phyloP scores from a whole-genome alignment of 2,329 filamentous ascomycete genomes.

The Colletotrichum phormii region DNA sequence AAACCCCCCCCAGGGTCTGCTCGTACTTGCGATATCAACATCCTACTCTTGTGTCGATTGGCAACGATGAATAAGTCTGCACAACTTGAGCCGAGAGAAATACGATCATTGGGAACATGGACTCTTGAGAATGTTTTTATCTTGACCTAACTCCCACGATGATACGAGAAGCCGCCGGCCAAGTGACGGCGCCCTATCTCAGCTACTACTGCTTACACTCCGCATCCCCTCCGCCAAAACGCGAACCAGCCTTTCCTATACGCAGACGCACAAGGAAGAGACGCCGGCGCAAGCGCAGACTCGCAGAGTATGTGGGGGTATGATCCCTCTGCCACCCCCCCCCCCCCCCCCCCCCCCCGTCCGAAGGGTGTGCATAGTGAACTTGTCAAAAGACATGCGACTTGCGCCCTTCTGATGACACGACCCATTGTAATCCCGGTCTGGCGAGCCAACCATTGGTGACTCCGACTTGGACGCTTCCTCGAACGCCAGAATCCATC shows the following conservation, averaged over 20 bases:
- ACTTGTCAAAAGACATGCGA: conserved; percentile 29
- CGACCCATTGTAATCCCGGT: conserved; percentile 34
- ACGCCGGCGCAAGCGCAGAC: conserved; percentile 10
- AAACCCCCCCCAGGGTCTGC: not conserved
- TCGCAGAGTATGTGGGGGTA: conserved; percentile 18
- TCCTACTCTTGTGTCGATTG: not conserved
- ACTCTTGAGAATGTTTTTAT: not conserved
- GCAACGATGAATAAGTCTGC: not conserved
- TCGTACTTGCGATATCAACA: conserved; percentile 18
- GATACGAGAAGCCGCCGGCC: not conserved
- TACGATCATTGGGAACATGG: not conserved
- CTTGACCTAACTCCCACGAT: not conserved
- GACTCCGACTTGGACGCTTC: conserved; percentile 32
- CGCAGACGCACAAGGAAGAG: not conserved
- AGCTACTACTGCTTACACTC: conserved; percentile 16
- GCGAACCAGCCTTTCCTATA: not conserved
- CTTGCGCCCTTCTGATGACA: conserved; percentile 34
- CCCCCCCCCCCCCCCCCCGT: too few species aligned
- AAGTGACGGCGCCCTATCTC: not conserved
- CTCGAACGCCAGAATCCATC: conserved; percentile 23
- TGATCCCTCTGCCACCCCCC: not conserved
- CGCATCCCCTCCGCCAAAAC: conserved; percentile 25
- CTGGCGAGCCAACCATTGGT: conserved; percentile 27
- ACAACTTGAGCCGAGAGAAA: too few species aligned
- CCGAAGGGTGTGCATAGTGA: conserved; percentile 25